These are phyloP conservation scores for Bonia amplexicaulis DNA, from an alignment of 176 grass and related monocot genomes.

Conservation along the genomic window DNA sequence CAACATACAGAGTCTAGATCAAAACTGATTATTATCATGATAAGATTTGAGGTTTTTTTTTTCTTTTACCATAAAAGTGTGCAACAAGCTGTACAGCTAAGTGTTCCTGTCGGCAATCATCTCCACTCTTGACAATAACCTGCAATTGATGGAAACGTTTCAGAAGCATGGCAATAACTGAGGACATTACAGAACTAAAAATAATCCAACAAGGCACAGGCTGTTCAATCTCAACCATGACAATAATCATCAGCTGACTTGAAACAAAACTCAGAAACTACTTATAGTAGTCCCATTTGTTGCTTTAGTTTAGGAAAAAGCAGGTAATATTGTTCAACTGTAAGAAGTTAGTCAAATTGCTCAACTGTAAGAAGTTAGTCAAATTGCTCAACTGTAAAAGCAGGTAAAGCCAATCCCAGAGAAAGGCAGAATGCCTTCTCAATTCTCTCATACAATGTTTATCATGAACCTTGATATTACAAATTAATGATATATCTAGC, in stretches of 20 bases:
- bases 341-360: too few relatives aligned
- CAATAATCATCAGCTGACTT: too few relatives aligned
- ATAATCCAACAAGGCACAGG: not conserved
- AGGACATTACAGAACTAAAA: constrained; percentile 1
- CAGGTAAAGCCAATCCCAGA: not conserved
- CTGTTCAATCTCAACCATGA: constrained; percentile 10
- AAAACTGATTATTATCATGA: not conserved
- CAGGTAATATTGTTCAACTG: too few relatives aligned
- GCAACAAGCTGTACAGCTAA: constrained; percentile 96
- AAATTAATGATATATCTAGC: not conserved
- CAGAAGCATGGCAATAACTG: not conserved
- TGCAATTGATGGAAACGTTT: constrained; percentile 33
- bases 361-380: not conserved
- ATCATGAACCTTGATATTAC: not conserved
- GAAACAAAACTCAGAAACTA: not conserved
- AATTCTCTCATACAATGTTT: not conserved
- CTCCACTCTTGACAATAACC: constrained; percentile 99
- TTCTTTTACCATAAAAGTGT: constrained; percentile 88
- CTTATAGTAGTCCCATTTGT: not conserved
- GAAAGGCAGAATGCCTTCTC: not conserved
- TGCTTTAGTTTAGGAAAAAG: not conserved
- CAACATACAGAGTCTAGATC: not conserved
- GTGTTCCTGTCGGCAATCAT: constrained; percentile 98
- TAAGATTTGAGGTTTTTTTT: not conserved
- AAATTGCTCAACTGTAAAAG: not conserved